Evolutionary conservation across 176 grass and related monocot genomes (phyloP), one percentile per base, ranked within the genome.

Genomic region (Tuctoria greenei): DNA sequence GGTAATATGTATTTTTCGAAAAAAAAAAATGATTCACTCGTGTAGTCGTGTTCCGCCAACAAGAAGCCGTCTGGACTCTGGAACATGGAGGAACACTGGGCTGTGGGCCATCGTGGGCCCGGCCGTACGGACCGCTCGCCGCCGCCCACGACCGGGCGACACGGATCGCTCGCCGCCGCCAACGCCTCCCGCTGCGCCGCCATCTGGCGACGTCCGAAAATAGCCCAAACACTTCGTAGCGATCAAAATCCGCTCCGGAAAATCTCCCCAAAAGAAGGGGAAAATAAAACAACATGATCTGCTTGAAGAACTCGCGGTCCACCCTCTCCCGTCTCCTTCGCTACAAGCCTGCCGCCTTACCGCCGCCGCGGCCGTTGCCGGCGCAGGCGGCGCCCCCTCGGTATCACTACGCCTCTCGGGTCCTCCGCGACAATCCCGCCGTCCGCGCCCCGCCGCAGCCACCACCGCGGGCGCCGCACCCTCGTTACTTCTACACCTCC

Each of bases 261-360:
- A 68, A 83, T 43, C 66, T 67, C 49, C 69, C 20, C 4, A 42
- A 78, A 82, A 81, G 5, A 0, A 59, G 14, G 5, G 13, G 43
- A 5, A 34, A 78, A 87, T 60, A 17, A 15, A 56, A 10, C 24
- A 58, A 2, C 61, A 87, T 87, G 85, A 87, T 62, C 61, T 67
- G 45, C 67, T 15, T 83, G 35, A 79, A 61, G 85, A 87, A 74
- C 80, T 83, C 86, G 58, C 74, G 78, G 52, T 70, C 80, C 78
- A 18, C 56, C 78, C 65, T 77, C 66, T 71, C 64, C 68, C 69
- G 77, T 0, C 81, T 93, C 77, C 83, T 81, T 67, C 50, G 39
- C 61, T 61, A 82, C 63, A 69, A 34, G 17, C 46, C 63, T 41
- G 44, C 75, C 41, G 44, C 14, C 14, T 42, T 45, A 17, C 68